phyloP scores from a whole-genome alignment of 108 stramenopile species.

The Heterococcus sp. region DNA sequence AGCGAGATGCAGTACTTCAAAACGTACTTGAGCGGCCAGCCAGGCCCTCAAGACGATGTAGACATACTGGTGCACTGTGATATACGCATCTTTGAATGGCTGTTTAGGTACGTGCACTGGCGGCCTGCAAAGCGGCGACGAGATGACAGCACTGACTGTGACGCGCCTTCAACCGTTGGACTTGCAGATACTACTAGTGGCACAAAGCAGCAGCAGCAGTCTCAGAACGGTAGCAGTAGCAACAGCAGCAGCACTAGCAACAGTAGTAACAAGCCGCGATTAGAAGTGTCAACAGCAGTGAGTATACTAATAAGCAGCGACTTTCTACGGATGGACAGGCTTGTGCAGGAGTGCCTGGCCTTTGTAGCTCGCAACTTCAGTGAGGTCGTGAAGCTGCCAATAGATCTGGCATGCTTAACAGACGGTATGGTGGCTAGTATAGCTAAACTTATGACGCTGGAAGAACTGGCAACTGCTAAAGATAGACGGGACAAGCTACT shows the following conservation, averaged over 20 bases:
- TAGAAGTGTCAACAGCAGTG: slow-evolving; percentile 38
- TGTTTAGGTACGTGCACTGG: slow-evolving; percentile 56
- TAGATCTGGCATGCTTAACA: slow-evolving; percentile 53
- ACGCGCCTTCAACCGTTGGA: too few species aligned
- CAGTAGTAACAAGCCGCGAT: not conserved
- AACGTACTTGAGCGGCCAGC: slow-evolving; percentile 11
- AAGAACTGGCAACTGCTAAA: slow-evolving; percentile 36
- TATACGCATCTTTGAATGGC: slow-evolving; percentile 64
- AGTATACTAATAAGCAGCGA: slow-evolving; percentile 62
- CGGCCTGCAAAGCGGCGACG: not conserved
- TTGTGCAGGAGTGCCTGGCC: slow-evolving; percentile 50
- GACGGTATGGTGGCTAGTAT: slow-evolving; percentile 41
- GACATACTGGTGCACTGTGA: slow-evolving; percentile 67
- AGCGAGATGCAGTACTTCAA: slow-evolving; percentile 60
- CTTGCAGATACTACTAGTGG: not conserved
- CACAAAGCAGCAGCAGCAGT: not conserved
- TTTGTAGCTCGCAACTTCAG: slow-evolving; percentile 49
- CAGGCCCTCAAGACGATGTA: slow-evolving; percentile 1
- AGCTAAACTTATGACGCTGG: slow-evolving; percentile 31
- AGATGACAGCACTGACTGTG: not conserved
- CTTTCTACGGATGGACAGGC: slow-evolving; percentile 60
- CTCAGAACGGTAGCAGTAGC: not conserved
- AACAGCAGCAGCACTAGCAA: not conserved
- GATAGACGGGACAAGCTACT: slow-evolving; percentile 55
- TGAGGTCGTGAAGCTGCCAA: slow-evolving; percentile 53